These are phyloP conservation scores for Aphanomyces astaci DNA, from an alignment of 352 stramenopile genomes.

Conservation along the genomic window DNA sequence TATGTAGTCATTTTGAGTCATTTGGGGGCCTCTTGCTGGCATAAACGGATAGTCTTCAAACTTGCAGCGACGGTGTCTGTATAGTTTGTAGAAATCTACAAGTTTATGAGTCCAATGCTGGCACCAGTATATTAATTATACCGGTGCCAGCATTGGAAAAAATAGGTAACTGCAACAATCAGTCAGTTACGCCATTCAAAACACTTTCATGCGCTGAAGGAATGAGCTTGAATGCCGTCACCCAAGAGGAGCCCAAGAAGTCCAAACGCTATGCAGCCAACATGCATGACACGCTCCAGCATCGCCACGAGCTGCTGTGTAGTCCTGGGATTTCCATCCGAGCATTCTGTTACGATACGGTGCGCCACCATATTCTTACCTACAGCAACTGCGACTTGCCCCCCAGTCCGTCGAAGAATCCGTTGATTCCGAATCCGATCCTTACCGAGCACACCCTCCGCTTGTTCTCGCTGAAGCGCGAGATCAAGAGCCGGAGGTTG, in stretches of 20 bases:
- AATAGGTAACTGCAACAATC: too few species aligned
- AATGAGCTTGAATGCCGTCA: neutral
- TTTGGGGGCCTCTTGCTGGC: too few species aligned
- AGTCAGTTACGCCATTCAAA: too few species aligned
- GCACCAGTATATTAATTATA: too few species aligned
- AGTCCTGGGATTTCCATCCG: conserved; percentile 40
- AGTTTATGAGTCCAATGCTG: too few species aligned
- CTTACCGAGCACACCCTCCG: conserved; percentile 42
- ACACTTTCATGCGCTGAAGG: too few species aligned
- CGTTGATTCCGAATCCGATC: conserved; percentile 11
- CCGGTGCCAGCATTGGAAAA: too few species aligned
- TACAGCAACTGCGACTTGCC: conserved; percentile 36
- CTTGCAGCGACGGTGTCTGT: too few species aligned
- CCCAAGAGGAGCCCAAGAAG: neutral
- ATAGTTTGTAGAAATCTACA: too few species aligned
- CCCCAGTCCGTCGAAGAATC: neutral
- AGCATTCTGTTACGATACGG: conserved; percentile 52
- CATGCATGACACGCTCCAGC: conserved; percentile 46
- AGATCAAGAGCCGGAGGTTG: conserved; percentile 50
- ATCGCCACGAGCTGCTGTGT: conserved; percentile 62
- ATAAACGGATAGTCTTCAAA: too few species aligned
- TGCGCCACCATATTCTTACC: conserved; percentile 57
- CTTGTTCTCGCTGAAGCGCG: conserved; percentile 60
- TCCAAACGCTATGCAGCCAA: neutral
- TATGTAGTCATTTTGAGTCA: too few species aligned